Base-by-base conservation (phyloP, 768 basidiomycete species). In the Phallus indusiatus region DNA sequence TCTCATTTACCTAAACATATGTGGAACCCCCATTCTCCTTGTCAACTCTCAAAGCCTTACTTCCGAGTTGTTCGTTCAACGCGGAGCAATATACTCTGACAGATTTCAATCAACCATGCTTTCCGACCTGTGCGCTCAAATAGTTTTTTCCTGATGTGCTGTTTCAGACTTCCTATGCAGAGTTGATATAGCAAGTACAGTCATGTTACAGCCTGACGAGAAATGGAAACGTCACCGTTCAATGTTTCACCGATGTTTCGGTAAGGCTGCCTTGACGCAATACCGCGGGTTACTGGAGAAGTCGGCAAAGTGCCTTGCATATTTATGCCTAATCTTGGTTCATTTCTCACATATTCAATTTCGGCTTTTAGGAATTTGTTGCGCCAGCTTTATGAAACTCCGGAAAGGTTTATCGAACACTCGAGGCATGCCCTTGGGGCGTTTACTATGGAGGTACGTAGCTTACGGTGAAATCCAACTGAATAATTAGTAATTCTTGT, bases 401-500 rank as follows among this genome's bases (percentile, higher is more conserved):
- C 76, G 8, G 70, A 74, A 1, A 70, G 75, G 28, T 75, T 77
- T 60, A 64, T 72, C 64, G 69, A 64, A 22, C 72, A 75, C 53
- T 37, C 68, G 12, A 66, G 67, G 28, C 72, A 74, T 36, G 63
- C 67, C 56, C 63, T 70, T 2, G 70, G 69, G 14, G 66, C 73
- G 3, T 60, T 74, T 21, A 71, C 75, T n/a, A 66, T 79, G 55
- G 70, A 69, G 56, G 56, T 50, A 49, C 1, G 36, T 12, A 49
- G 5, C 28, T 21, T n/a, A 20, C 11, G 1, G 18, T 34, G 2
- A n/a, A n/a, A 21, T 14, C 47, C 18, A 22, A 20, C 34, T 8
- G 42, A 35, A 18, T 21, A 36, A 10, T 47, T 53, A 42, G 20
- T 60, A 47, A 18, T 33, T 28, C 52, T 42, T n/a, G 11, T n/a